These are phyloP conservation scores for Sporothrix curviconia DNA, from an alignment of 2,329 filamentous ascomycete species.

Conservation along the genomic window DNA sequence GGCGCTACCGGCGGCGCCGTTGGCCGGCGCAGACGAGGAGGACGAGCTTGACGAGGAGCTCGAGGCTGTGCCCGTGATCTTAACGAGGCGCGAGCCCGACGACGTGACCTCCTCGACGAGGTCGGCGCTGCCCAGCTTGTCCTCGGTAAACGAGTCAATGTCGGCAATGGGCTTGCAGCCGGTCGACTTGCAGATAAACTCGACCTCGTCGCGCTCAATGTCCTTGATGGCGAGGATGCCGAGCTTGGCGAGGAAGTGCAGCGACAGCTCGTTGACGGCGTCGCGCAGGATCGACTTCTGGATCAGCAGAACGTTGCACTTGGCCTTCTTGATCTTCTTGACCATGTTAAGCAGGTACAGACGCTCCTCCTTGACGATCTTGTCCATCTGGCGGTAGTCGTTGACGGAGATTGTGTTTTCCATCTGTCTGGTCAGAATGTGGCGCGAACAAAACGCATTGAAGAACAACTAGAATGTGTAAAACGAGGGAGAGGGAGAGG, in stretches of 20 bases:
- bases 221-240: constrained; percentile 96
- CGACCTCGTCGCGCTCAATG: constrained; percentile 96
- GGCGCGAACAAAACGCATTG: background rate
- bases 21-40: background rate
- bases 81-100: constrained; percentile 85
- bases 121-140: constrained; percentile 92
- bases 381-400: constrained; percentile 99
- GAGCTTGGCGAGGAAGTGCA: constrained; percentile 96
- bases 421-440: constrained; percentile 55
- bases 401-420: constrained; percentile 99
- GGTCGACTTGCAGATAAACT: constrained; percentile 98
- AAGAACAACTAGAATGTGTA: background rate
- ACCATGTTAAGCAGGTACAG: constrained; percentile 97
- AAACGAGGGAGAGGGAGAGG: background rate
- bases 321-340: constrained; percentile 99
- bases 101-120: constrained; percentile 87
- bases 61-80: constrained; percentile 66
- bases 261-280: constrained; percentile 92
- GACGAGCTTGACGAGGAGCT: constrained; percentile 6
- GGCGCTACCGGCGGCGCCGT: background rate
- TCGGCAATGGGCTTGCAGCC: constrained; percentile 99
- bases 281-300: constrained; percentile 98
- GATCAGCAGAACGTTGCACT: constrained; percentile 96
- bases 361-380: constrained; percentile 98
- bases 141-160: constrained; percentile 96